These are phyloP conservation scores for Neoascochyta sp. DNA, from an alignment of 2,329 filamentous ascomycete species.

Conservation along the genomic window DNA sequence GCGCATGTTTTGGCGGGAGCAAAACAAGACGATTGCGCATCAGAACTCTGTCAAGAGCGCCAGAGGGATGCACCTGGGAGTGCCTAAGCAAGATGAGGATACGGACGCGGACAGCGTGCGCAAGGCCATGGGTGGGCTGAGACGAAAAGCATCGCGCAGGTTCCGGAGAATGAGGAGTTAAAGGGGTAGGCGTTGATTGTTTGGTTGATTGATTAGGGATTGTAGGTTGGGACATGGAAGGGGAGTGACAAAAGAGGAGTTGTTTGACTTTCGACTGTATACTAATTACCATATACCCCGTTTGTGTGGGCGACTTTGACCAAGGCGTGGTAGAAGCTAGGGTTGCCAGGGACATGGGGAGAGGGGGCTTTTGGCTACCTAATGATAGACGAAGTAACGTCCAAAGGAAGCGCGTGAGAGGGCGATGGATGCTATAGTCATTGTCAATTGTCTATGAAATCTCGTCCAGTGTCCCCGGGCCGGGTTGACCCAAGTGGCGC, in stretches of 20 bases:
- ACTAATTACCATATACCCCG: constrained; percentile 13
- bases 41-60: constrained; percentile 20
- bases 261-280: constrained; percentile 8
- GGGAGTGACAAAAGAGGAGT: constrained; percentile 1
- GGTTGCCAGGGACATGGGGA: not conserved
- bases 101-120: constrained; percentile 20
- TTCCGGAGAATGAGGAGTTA: constrained; percentile 21
- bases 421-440: no score
- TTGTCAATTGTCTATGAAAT: no score
- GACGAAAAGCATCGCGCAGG: constrained; percentile 21
- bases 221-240: not conserved
- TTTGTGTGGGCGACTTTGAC: constrained; percentile 2
- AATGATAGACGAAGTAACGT: not conserved
- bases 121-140: constrained; percentile 18
- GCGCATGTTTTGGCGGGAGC: constrained; percentile 45
- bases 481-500: no score
- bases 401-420: not conserved
- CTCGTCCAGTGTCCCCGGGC: no score
- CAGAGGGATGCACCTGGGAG: constrained; percentile 5
- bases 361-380: not conserved
- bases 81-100: constrained; percentile 8
- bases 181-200: no score
- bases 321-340: not conserved
- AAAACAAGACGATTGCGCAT: constrained; percentile 24
- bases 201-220: not conserved